Base-by-base conservation (phyloP, 176 grass and related monocot species). In the Poa annua region DNA sequence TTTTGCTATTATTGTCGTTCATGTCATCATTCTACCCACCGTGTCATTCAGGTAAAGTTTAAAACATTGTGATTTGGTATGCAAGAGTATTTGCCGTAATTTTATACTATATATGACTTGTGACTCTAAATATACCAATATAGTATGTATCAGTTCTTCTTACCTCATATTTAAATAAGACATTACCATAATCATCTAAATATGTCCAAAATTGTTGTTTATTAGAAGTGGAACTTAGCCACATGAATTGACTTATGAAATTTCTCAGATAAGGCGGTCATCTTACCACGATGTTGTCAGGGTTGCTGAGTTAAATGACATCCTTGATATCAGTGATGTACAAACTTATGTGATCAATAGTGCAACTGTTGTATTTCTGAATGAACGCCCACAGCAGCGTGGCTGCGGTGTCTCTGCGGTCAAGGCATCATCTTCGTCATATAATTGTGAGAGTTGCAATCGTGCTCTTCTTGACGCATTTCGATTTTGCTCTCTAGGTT, bases 301-400 rank as follows among this genome's bases (percentile, higher is more conserved):
- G 56, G 90, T 88, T 3, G 66, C 70, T 32, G 90, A 95, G 79
- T n/a, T 95, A 21, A 81, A 95, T 51, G 79, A 74, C 20, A 79
- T 86, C 65, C 48, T 95, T 50, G 87, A 95, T 13, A 85, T 92
- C 5, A 84, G 68, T 4, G 76, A 81, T 52, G 85, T 95, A 11
- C 90, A 95, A 47, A 90, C 88, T 4, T 90, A 92, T 73, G 85
- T 92, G 59, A 95, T 95, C 80, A 95, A 95, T 74, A 88, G 90
- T 22, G 88, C 93, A 34, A 84, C 78, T 5, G 80, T 95, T 35
- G 69, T 92, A 21, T 92, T 92, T 48, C 61, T 95, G 21, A 95
- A 90, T 34, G 85, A 95, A 29, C 82, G 88, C 0, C 88, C 79
- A 4, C 93, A 90, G 34, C 24, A 62, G 0, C 83, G 80, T 33